phyloP scores from a whole-genome alignment of 306 rosid species.

The Cercis canadensis region DNA sequence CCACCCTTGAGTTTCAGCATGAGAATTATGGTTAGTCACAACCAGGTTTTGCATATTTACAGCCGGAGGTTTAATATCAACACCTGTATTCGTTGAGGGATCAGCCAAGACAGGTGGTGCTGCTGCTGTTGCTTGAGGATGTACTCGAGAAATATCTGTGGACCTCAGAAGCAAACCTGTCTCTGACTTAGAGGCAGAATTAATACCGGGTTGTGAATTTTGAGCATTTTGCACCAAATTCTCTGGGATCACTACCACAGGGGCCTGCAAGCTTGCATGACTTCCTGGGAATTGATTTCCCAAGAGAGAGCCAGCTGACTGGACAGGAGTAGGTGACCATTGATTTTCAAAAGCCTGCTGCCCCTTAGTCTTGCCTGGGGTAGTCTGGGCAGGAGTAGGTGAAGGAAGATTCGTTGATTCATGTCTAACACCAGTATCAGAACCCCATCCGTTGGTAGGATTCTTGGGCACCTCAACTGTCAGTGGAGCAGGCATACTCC shows the following conservation, averaged over 20 bases:
- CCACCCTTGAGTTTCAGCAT: conserved; percentile 66
- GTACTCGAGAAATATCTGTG: conserved; percentile 48
- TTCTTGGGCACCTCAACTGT: conserved; percentile 68
- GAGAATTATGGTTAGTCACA: conserved; percentile 49
- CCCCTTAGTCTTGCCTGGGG: conserved; percentile 53
- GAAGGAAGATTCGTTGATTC: conserved; percentile 90
- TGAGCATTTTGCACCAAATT: conserved; percentile 43
- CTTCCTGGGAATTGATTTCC: conserved; percentile 48
- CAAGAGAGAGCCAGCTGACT: conserved; percentile 45
- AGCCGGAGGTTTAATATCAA: conserved; percentile 59
- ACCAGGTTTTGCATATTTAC: conserved; percentile 68
- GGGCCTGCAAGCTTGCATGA: conserved; percentile 52
- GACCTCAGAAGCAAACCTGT: conserved; percentile 39
- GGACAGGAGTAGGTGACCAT: conserved; percentile 68
- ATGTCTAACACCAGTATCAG: conserved; percentile 51
- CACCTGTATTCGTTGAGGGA: conserved; percentile 41
- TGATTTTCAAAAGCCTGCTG: conserved; percentile 62
- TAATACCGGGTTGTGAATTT: conserved; percentile 49
- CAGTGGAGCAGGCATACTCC: conserved; percentile 51
- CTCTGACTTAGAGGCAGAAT: conserved; percentile 40
- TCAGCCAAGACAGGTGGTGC: conserved; percentile 48
- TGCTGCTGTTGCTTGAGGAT: conserved; percentile 51
- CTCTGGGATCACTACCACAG: conserved; percentile 42
- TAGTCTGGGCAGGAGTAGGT: conserved; percentile 80
- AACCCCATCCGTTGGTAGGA: conserved; percentile 64